Percentiles rank a stretch among this genome's conserved stretches.
Evolutionary conservation across 306 rosid genomes (phyloP).

Genomic region (Vachellia collinsii): DNA sequence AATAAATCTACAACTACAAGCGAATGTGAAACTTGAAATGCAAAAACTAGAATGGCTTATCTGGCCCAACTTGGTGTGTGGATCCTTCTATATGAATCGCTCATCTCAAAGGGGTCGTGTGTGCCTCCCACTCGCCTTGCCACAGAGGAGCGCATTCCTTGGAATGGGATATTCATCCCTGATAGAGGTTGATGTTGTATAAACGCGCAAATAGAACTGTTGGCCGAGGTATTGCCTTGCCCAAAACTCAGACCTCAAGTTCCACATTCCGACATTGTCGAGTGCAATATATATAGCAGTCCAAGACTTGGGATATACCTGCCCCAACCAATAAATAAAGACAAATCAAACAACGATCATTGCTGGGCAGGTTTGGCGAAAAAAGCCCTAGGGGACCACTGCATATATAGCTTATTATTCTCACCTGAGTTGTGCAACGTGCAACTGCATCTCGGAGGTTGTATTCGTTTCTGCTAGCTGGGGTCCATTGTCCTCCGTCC

Average conservation of each 20-base stretch:
- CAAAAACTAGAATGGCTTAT: constrained; percentile 44
- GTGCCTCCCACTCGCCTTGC: constrained; percentile 79
- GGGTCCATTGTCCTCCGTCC: constrained; percentile 94
- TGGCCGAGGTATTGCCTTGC: constrained; percentile 93
- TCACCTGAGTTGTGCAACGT: constrained; percentile 92
- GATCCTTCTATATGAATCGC: constrained; percentile 8
- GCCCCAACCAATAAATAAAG: constrained; percentile 30
- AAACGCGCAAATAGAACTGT: constrained; percentile 87
- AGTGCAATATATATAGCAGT: constrained; percentile 84
- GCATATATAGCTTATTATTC: not conserved
- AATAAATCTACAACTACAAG: constrained; percentile 40
- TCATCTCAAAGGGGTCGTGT: constrained; percentile 74
- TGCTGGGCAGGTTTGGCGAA: not conserved
- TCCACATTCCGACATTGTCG: constrained; percentile 99
- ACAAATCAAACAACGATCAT: constrained; percentile 2
- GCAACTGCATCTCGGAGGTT: constrained; percentile 90
- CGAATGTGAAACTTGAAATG: constrained; percentile 37
- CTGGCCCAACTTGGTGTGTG: constrained; percentile 4
- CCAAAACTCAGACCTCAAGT: constrained; percentile 93
- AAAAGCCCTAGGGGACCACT: not conserved
- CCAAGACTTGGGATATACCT: constrained; percentile 98
- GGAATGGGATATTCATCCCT: constrained; percentile 95
- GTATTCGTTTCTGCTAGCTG: constrained; percentile 67
- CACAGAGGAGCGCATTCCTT: constrained; percentile 89
- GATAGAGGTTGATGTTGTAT: constrained; percentile 69